phyloP scores from a whole-genome alignment of 768 basidiomycete genomes.

The Phlegmacium glaucopus region DNA sequence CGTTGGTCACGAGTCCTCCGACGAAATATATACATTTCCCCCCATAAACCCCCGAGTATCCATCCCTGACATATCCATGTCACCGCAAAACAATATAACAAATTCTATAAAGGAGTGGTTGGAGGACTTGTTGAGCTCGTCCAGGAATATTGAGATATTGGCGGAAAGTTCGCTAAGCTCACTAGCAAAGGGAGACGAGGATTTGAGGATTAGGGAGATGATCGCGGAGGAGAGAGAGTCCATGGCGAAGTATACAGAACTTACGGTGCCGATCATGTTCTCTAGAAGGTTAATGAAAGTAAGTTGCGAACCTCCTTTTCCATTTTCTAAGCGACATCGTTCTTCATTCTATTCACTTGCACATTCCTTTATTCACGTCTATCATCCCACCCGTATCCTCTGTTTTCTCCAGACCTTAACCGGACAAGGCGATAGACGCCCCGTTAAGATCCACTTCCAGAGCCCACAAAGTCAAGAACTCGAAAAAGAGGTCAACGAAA shows the following conservation, averaged over 20 bases:
- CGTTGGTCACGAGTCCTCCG: not conserved
- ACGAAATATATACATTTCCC: not conserved
- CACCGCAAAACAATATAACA: conserved; percentile 12
- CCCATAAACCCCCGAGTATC: conserved; percentile 1
- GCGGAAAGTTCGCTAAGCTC: conserved; percentile 9
- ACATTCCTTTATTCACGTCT: conserved; percentile 11
- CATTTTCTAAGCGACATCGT: not conserved
- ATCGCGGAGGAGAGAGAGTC: conserved; percentile 31
- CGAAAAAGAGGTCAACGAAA: conserved; percentile 6
- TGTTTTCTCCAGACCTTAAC: conserved; percentile 1
- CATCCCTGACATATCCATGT: conserved; percentile 11
- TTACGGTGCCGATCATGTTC: conserved; percentile 27
- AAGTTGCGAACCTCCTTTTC: not conserved
- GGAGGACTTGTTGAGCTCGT: conserved; percentile 10
- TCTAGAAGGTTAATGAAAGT: conserved; percentile 22
- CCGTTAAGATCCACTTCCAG: not conserved
- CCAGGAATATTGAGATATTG: conserved; percentile 16
- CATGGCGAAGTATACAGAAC: conserved; percentile 34
- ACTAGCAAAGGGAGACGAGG: conserved; percentile 9
- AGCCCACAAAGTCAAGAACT: conserved; percentile 11
- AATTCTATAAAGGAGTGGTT: conserved; percentile 15
- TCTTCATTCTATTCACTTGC: not conserved
- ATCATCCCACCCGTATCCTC: conserved; percentile 9
- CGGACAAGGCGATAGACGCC: conserved; percentile 3
- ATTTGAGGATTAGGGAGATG: conserved; percentile 30